Evolutionary conservation across 2,329 filamentous ascomycete species (phyloP), one percentile per base, ranked within the genome.

Genomic region (Metarhizium sp.): DNA sequence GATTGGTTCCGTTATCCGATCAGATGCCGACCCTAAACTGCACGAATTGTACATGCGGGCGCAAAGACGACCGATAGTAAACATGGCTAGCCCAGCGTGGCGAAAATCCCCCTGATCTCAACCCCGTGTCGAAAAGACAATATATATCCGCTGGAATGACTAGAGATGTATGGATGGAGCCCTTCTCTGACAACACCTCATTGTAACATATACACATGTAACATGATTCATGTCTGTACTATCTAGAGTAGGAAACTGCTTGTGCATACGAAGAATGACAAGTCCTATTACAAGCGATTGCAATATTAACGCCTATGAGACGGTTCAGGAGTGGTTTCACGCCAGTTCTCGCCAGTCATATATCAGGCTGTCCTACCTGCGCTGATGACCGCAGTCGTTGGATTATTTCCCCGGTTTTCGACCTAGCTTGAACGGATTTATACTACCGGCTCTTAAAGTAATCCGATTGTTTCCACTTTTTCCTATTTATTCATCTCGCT

Each of bases 1-100:
- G 56, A 96, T 99, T 64, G 94, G 94, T 63, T 96, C 90, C 64
- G 92, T 95, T 48, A 96, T 99, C 66, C 88, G 94, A 68, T 92
- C 90, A 58, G 94, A 99, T 64, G 85, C 89, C 61, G 89, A 90
- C 47, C 85, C 87, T 42, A 85, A 88, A 64, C 78, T 86, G 57
- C 79, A 84, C 62, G 82, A 91, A 68, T 83, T 88, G 56, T 96
- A 92, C 75, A 81, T 84, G 62, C 82, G 83, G 69, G 85, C 88
- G 52, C 84, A 86, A 62, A 79, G 87, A 64, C 81, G 83, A 59
- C 90, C 92, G 29, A 84, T 92, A 65, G 83, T 95, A 38, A 57
- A 71, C 63, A 67, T 65, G 67, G 69, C 70, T 45, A 68, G 69
- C 53, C 65, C 67, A n/a, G 68, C 66, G 25, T 73, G 71, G 71